Evolutionary conservation across 148 eudicot species (phyloP), one percentile per base, ranked within the genome.

Genomic region (Cornus kousa): DNA sequence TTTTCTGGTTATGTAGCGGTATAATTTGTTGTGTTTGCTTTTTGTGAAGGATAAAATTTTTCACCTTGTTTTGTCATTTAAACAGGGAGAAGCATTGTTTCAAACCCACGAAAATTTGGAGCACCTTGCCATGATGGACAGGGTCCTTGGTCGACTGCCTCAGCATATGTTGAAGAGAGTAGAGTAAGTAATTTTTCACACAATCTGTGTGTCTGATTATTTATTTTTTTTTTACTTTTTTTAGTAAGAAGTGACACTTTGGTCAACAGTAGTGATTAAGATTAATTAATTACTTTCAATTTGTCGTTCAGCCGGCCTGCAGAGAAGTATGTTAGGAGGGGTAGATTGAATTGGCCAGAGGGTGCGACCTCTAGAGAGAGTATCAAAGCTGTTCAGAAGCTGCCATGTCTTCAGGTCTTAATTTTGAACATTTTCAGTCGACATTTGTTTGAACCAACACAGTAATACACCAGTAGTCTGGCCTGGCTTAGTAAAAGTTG

Each of bases 111-210:
- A 89, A 46, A 87, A 89, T 50, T 74, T 89, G 80, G 92, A 89
- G 78, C 92, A 89, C 78, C 87, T 89, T 74, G 92, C 92, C 19
- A 89, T 89, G 92, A 89, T 89, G 92, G 92, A 89, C 72, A 86
- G 90, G 78, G 88, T 86, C 24, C 85, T 89, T 2, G 92, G 92
- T 62, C 87, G 86, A 7, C 13, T 89, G 53, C 92, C 92, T 14
- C 92, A 84, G 72, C 90, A 87, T 73, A 87, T 89, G 90, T 67
- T 87, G 71, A 87, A 89, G 80, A 84, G 82, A 86, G 79, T 76
- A 70, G 92, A 87, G 92, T 87, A 64, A 76, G 90, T 74, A 17
- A 13, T 17, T 8, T 48, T 66, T 1, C 9, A 9, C 9, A 5
- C 48, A 9, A 9, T 43, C 48, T 43, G 1, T 3, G 60, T 10